A percentile compares a stretch with the other conserved stretches of the same genome.
Evolutionary conservation across 2,329 filamentous ascomycete genomes (phyloP).

Genomic region (Fusarium brachygibbosum): DNA sequence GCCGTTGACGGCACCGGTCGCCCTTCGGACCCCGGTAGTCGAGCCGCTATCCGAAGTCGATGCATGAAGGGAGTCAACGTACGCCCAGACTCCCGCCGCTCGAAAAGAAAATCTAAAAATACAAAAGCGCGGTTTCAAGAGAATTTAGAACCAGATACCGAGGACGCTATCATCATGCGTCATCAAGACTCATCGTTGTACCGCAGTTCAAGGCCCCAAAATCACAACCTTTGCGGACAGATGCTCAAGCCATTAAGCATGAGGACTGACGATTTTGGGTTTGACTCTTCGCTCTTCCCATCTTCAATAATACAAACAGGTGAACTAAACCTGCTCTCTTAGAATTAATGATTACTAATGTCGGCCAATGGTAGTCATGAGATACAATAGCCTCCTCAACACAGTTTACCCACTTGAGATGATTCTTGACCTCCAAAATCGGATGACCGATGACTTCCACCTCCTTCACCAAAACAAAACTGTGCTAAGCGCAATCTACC

Average conservation of each 20-base stretch:
- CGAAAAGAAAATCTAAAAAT: background rate
- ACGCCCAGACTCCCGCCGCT: conserved; percentile 12
- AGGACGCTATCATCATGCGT: too few species aligned
- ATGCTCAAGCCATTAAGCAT: background rate
- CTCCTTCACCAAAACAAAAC: background rate
- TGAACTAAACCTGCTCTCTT: accelerated
- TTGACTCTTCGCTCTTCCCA: background rate
- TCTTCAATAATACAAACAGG: background rate
- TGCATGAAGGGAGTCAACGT: conserved; percentile 22
- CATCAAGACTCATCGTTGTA: background rate
- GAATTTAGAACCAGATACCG: accelerated
- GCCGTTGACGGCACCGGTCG: background rate
- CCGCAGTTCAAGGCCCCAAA: too few species aligned
- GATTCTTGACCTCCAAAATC: background rate
- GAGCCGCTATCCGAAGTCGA: conserved; percentile 3
- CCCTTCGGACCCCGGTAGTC: background rate
- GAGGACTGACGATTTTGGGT: background rate
- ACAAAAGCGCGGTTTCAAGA: accelerated
- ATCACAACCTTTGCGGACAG: too few species aligned
- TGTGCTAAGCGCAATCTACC: background rate
- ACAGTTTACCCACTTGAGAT: background rate
- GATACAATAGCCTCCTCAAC: background rate
- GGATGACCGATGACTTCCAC: background rate
- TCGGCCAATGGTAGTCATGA: background rate
- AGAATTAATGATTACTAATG: accelerated